Base-by-base conservation (phyloP, 2,329 filamentous ascomycete genomes). In the Polychaeton citri region DNA sequence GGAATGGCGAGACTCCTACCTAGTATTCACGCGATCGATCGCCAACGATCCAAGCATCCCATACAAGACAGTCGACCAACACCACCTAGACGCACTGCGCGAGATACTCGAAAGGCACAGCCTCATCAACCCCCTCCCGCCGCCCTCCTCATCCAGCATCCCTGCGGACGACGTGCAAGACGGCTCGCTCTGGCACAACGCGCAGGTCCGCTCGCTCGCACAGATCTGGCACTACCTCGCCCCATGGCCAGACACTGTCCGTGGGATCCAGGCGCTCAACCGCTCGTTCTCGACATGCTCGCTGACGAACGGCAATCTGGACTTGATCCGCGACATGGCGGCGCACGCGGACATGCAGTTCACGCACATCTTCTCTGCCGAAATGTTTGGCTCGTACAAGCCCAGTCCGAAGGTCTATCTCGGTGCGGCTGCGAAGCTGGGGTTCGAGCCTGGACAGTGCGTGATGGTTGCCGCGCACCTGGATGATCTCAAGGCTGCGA, bases 401-500 rank as follows among this genome's bases (percentile, higher is more conserved):
- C 82, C 82, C 1, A 68, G 72, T 41, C 70, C 72, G 6, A 63
- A 56, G 35, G 76, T 79, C 2, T 90, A 90, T 51, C 64, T 71
- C 1, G 81, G 82, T 3, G 81, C 79, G 0, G 79, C 67, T 2
- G 57, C 64, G 38, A 65, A 62, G 44, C 57, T 87, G 35, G 72
- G 69, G 0, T 42, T 76, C 30, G 47, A 68, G 41, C 70, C 76
- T 0, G 53, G 54, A 2, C 66, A 86, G 50, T 79, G 83, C 38
- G 79, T 74, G 15, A 75, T 90, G 72, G 80, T 90, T 15, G 83
- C 84, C 12, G 76, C 82, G 24, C 82, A 88, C 59, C 59, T 88
- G 39, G 55, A 51, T 5, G 83, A 88, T 56, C 59, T 90, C 37
- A 62, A 72, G 41, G 79, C 70, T 0, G 83, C 83, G 4, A 74